Base-by-base conservation (phyloP, 106 monocot genomes). In the Dioscorea alata region DNA sequence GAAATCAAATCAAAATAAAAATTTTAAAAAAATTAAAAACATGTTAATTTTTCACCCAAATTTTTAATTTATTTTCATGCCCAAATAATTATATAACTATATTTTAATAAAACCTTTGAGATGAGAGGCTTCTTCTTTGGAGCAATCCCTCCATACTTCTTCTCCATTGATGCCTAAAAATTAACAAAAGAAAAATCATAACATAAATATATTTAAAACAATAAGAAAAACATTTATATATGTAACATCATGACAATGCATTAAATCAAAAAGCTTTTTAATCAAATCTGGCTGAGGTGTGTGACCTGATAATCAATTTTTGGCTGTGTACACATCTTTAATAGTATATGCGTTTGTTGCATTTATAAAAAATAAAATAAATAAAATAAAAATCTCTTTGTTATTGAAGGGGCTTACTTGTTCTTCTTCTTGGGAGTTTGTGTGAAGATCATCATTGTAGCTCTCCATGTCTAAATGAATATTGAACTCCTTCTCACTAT, bases 81-180 rank as follows among this genome's bases (percentile, higher is more conserved):
- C 61, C 32, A 62, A 62, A 54, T 15, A 54, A 2, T 13, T 8
- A 54, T 3, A 18, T 0, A 54, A 54, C 0, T 54, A 18, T 13
- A 54, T 13, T 13, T 13, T 59, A 48, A 10, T 2, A 15, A 18
- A 48, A 89, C 95, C 85, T 89, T 91, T 49, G 96, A 86, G 51
- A 96, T 96, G 71, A 96, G 67, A 24, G 92, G 89, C 74, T 89
- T 97, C 77, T 87, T 84, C 75, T 86, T 97, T 9, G 92, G 89
- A 69, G 73, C 72, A 67, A 92, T 89, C 24, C 89, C 96, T 72
- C 89, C 96, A 73, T 92, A 97, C 54, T 86, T 91, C 28, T 74
- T 89, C 61, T 75, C 75, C 22, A 78, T 0, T 33, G 77, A 72
- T 31, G 16, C 89, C 89, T 85, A 33, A 8, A 42, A 42, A 3